These are phyloP conservation scores for Auriscalpium orientale DNA, from an alignment of 768 basidiomycete genomes.

Conservation along the genomic window DNA sequence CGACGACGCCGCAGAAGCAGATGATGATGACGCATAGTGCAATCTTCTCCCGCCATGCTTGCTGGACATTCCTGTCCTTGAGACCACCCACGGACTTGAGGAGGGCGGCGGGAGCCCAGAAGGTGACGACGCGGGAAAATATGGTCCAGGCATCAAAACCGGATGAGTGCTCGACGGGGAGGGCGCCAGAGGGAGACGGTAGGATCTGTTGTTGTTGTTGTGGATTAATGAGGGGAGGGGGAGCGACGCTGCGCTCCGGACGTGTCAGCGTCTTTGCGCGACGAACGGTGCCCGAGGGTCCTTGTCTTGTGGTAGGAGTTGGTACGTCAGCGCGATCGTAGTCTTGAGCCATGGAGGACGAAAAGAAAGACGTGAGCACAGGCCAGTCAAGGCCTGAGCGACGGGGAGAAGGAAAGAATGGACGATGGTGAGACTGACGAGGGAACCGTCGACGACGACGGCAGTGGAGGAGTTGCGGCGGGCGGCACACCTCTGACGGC, in stretches of 20 bases:
- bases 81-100: slow-evolving; percentile 72
- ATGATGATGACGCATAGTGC: slow-evolving; percentile 83
- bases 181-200: slow-evolving; percentile 29
- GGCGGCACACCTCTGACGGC: not conserved
- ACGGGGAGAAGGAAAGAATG: slow-evolving; percentile 1
- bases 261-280: slow-evolving; percentile 94
- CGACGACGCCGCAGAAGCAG: slow-evolving; percentile 69
- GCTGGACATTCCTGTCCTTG: slow-evolving; percentile 65
- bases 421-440: not conserved
- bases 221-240: slow-evolving; percentile 90
- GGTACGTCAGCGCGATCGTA: slow-evolving; percentile 12
- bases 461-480: not conserved
- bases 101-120: slow-evolving; percentile 82
- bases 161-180: slow-evolving; percentile 27
- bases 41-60: slow-evolving; percentile 98
- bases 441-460: not conserved
- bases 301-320: slow-evolving; percentile 11
- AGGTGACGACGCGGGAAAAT: slow-evolving; percentile 73
- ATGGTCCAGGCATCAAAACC: slow-evolving; percentile 66
- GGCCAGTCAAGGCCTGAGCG: slow-evolving; percentile 12
- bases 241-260: slow-evolving; percentile 91
- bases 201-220: slow-evolving; percentile 34
- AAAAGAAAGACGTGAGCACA: slow-evolving; percentile 9
- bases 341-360: slow-evolving; percentile 5
- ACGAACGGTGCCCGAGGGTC: slow-evolving; percentile 52